A percentile compares a stretch with the other conserved stretches of the same genome.
Evolutionary conservation across 1,284 basidiomycete species (phyloP).

Genomic region (Dichomitus squalens): DNA sequence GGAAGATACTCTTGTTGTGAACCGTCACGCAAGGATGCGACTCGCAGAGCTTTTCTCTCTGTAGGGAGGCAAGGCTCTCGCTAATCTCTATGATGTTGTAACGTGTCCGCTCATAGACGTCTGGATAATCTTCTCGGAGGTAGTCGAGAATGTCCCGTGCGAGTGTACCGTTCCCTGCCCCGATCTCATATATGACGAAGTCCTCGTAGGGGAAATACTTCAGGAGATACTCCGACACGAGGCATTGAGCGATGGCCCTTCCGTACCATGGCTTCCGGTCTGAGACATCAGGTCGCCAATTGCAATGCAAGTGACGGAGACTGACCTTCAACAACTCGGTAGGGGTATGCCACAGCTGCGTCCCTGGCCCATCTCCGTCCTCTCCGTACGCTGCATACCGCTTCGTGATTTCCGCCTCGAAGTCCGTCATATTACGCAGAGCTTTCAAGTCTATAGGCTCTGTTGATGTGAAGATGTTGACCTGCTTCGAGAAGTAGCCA

Average conservation of each 20-base stretch:
- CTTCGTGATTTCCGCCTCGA: slow-evolving; percentile 79
- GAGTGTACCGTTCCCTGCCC: slow-evolving; percentile 95
- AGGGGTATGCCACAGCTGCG: slow-evolving; percentile 98
- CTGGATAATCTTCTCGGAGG: slow-evolving; percentile 78
- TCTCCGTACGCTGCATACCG: slow-evolving; percentile 74
- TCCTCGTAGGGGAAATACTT: slow-evolving; percentile 97
- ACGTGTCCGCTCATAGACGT: slow-evolving; percentile 87
- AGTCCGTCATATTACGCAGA: slow-evolving; percentile 73
- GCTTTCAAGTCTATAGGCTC: slow-evolving; percentile 74
- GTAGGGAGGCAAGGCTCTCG: slow-evolving; percentile 73
- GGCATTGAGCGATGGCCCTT: slow-evolving; percentile 85
- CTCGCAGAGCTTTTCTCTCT: slow-evolving; percentile 59
- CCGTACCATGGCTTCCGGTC: slow-evolving; percentile 83
- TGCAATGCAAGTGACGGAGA: slow-evolving; percentile 7
- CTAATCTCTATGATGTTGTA: slow-evolving; percentile 97
- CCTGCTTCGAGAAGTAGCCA: slow-evolving; percentile 95
- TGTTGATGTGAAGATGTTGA: slow-evolving; percentile 80
- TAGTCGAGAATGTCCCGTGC: slow-evolving; percentile 88
- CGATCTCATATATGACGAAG: slow-evolving; percentile 95
- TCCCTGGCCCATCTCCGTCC: slow-evolving; percentile 73
- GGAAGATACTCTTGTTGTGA: slow-evolving; percentile 84
- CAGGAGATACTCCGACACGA: slow-evolving; percentile 89
- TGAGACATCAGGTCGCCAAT: slow-evolving; percentile 36
- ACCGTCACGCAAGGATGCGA: slow-evolving; percentile 71
- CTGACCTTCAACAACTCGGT: slow-evolving; percentile 96